Evolutionary conservation across 2,329 filamentous ascomycete species (phyloP).

Genomic region (Ascochyta fabae): DNA sequence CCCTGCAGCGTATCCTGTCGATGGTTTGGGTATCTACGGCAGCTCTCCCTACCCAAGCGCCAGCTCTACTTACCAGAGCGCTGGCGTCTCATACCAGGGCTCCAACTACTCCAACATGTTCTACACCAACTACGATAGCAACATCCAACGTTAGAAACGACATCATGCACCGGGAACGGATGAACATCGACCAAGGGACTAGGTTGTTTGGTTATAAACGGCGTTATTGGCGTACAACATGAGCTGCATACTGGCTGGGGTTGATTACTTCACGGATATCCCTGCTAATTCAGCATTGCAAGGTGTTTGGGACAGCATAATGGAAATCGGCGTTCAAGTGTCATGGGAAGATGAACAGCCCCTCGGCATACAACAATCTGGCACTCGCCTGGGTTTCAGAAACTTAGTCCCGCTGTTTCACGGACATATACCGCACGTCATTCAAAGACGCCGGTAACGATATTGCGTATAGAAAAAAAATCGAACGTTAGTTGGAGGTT

Average conservation of each 20-base stretch:
- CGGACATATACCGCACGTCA: not conserved
- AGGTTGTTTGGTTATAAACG: slow-evolving; percentile 4
- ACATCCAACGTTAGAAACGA: slow-evolving; percentile 5
- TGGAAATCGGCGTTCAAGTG: not conserved
- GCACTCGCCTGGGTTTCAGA: not conserved
- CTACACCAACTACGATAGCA: slow-evolving; percentile 9
- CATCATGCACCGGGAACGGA: not conserved
- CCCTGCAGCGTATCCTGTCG: slow-evolving; percentile 1
- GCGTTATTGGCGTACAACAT: slow-evolving; percentile 4
- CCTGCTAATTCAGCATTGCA: slow-evolving; percentile 5
- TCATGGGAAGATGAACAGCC: not conserved
- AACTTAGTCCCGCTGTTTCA: not conserved
- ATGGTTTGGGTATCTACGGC: slow-evolving; percentile 4
- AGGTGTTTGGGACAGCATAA: slow-evolving; percentile 6
- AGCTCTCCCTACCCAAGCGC: slow-evolving; percentile 7
- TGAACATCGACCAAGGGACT: not conserved
- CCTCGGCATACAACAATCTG: not conserved
- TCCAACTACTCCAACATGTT: slow-evolving; percentile 2
- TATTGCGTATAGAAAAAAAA: slow-evolving; percentile 1
- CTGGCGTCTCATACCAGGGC: not conserved
- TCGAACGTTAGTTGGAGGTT: not conserved
- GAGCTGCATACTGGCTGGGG: slow-evolving; percentile 5
- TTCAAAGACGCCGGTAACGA: not conserved
- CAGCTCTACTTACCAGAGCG: slow-evolving; percentile 1
- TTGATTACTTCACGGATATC: not conserved